Conservation (phyloP, 768 basidiomycete species). For the Serendipita vermifera region DNA sequence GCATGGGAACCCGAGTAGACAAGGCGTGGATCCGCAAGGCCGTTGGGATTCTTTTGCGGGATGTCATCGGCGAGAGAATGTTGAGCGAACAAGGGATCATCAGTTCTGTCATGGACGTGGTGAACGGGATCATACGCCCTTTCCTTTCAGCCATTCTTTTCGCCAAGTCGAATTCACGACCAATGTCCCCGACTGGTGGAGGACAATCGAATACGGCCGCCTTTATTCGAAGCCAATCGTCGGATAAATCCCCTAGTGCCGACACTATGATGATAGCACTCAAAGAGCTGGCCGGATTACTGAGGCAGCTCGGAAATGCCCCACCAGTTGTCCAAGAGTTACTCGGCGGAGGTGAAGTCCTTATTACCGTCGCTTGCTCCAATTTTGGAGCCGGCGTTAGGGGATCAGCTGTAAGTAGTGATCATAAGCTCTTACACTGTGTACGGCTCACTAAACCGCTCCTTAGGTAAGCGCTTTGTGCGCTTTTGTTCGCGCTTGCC, state of each 20-base stretch:
- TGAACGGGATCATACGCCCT: slow-evolving; percentile 66
- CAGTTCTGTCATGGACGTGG: slow-evolving; percentile 73
- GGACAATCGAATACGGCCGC: slow-evolving; percentile 41
- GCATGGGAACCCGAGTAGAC: slow-evolving; percentile 52
- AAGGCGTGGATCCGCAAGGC: slow-evolving; percentile 54
- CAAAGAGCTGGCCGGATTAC: slow-evolving; percentile 69
- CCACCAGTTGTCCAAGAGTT: slow-evolving; percentile 72
- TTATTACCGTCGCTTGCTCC: slow-evolving; percentile 2
- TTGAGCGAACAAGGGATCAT: slow-evolving; percentile 92
- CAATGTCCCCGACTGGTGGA: slow-evolving; percentile 26
- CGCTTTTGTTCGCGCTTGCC: background rate
- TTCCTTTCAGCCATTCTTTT: slow-evolving; percentile 75
- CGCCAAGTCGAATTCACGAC: background rate
- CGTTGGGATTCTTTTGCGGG: slow-evolving; percentile 65
- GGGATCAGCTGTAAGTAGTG: background rate
- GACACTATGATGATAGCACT: slow-evolving; percentile 60
- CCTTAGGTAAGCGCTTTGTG: background rate
- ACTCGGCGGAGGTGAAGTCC: background rate
- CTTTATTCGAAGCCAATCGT: background rate
- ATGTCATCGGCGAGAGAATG: slow-evolving; percentile 79
- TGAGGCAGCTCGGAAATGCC: slow-evolving; percentile 85
- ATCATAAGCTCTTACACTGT: background rate
- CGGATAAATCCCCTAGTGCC: slow-evolving; percentile 34
- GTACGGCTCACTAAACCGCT: background rate
- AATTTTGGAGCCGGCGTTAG: background rate